Evolutionary conservation across 148 eudicot species (phyloP), one percentile per base, ranked within the genome.

Genomic region (Arctostaphylos glauca): DNA sequence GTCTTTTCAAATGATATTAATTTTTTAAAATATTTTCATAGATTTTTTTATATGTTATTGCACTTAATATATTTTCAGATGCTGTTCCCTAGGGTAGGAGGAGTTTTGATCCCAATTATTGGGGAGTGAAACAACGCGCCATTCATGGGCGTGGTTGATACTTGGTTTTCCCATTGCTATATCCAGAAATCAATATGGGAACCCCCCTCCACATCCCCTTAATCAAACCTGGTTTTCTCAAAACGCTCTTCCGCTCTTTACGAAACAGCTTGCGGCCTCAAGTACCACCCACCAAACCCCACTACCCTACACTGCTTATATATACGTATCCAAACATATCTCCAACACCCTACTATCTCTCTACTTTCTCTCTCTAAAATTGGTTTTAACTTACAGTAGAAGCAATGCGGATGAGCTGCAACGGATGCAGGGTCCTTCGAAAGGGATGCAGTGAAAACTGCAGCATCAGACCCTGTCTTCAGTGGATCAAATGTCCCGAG

Each of bases 381-480:
- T 48, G 4, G 18, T 38, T 66, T 8, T 4, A 66, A 66, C 71
- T 66, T 41, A 16, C 10, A 66, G 70, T 62, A n/a, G 12, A 16
- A 64, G 13, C 23, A 43, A 82, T 82, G 93, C 88, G 89, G 74
- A 89, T 86, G 4, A 91, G 93, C 84, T 91, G 93, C 81, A 91
- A 91, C 46, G 94, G 92, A 5, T 91, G 94, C 66, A 84, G 94
- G 55, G 88, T 91, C n/a, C 89, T 90, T 5, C 77, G 92, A 0
- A 91, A 91, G 67, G 92, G 91, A 41, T 91, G 94, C 81, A 87
- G 80, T 77, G 89, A 88, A 3, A 86, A 86, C 52, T 91, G 92
- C 85, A 82, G 68, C 49, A 88, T 91, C 12, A 58, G 92, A 6
- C 94, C 92, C 0, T 90, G 92, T 59, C 88, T 91, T 13, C 75